phyloP scores from a whole-genome alignment of 2,329 filamentous ascomycete species.

The Lasiodiplodia sp. region DNA sequence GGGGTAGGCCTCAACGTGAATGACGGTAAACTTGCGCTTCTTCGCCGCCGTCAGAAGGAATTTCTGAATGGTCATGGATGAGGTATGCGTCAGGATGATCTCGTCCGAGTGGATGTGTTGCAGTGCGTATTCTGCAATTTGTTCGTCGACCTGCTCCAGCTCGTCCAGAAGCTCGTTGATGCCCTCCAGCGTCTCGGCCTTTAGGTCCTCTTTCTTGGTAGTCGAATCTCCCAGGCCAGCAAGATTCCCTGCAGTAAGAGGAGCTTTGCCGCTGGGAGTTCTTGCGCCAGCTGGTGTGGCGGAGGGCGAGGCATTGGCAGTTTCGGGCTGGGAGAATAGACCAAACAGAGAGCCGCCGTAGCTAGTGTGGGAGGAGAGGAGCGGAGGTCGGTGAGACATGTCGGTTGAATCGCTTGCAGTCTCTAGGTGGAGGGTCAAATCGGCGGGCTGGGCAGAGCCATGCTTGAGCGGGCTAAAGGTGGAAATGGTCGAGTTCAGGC shows the following conservation, averaged over 20 bases:
- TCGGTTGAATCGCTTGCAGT: slow-evolving; percentile 47
- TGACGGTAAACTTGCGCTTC: slow-evolving; percentile 90
- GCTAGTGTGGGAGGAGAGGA: slow-evolving; percentile 68
- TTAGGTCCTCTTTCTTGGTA: slow-evolving; percentile 63
- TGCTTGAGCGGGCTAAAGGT: slow-evolving; percentile 57
- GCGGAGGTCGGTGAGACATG: slow-evolving; percentile 61
- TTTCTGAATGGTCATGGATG: slow-evolving; percentile 84
- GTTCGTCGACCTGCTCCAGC: slow-evolving; percentile 88
- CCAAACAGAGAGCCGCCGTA: slow-evolving; percentile 86
- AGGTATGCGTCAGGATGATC: slow-evolving; percentile 87
- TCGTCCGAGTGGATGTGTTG: slow-evolving; percentile 95
- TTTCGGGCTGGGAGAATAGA: slow-evolving; percentile 74
- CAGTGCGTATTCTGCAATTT: slow-evolving; percentile 86
- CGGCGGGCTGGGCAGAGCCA: slow-evolving; percentile 46
- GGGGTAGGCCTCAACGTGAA: slow-evolving; percentile 78
- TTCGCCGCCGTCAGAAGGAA: slow-evolving; percentile 87
- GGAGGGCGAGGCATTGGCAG: slow-evolving; percentile 58
- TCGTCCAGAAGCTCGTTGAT: slow-evolving; percentile 97
- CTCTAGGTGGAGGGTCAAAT: slow-evolving; percentile 39
- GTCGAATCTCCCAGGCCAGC: slow-evolving; percentile 51
- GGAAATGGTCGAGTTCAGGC: slow-evolving; percentile 51
- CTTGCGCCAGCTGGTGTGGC: slow-evolving; percentile 43
- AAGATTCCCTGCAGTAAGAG: slow-evolving; percentile 44
- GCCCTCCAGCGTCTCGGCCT: slow-evolving; percentile 89
- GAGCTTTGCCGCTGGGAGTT: slow-evolving; percentile 57